phyloP scores from a whole-genome alignment of 2,329 filamentous ascomycete species.

The Calonectria pauciramosa region DNA sequence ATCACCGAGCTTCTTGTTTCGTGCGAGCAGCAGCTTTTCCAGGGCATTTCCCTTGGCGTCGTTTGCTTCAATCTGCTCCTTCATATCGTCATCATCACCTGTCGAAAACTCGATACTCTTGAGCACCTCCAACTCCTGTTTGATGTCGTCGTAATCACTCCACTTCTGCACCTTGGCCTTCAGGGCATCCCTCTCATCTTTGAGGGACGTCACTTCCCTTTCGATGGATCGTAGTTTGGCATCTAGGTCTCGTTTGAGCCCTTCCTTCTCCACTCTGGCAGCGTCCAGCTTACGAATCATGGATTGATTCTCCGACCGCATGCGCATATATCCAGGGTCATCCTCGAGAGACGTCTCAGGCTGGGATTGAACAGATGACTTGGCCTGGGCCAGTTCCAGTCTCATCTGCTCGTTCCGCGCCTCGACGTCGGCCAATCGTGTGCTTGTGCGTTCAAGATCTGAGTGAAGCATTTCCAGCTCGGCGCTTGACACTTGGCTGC shows the following conservation, averaged over 20 bases:
- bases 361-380: constrained; percentile 75
- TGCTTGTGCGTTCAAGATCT: constrained; percentile 90
- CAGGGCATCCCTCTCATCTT: constrained; percentile 84
- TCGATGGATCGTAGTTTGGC: constrained; percentile 83
- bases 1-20: constrained; percentile 97
- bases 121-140: constrained; percentile 94
- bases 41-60: constrained; percentile 78
- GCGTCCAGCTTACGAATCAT: constrained; percentile 90
- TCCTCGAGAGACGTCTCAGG: constrained; percentile 80
- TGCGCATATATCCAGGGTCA: constrained; percentile 87
- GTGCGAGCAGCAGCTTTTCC: constrained; percentile 89
- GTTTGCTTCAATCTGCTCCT: constrained; percentile 55
- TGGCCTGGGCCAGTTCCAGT: constrained; percentile 89
- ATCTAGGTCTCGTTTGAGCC: constrained; percentile 82
- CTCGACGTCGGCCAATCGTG: constrained; percentile 90
- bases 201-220: constrained; percentile 80
- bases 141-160: constrained; percentile 96
- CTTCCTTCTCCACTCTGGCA: constrained; percentile 85
- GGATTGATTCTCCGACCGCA: constrained; percentile 94
- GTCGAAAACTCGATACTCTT: constrained; percentile 98
- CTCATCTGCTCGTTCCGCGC: constrained; percentile 94
- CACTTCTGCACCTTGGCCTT: constrained; percentile 88
- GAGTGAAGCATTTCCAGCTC: constrained; percentile 95
- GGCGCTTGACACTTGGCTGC: constrained; percentile 81
- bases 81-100: constrained; percentile 82